phyloP scores from a whole-genome alignment of 179 eudicot species.

The Spinacia oleracea region DNA sequence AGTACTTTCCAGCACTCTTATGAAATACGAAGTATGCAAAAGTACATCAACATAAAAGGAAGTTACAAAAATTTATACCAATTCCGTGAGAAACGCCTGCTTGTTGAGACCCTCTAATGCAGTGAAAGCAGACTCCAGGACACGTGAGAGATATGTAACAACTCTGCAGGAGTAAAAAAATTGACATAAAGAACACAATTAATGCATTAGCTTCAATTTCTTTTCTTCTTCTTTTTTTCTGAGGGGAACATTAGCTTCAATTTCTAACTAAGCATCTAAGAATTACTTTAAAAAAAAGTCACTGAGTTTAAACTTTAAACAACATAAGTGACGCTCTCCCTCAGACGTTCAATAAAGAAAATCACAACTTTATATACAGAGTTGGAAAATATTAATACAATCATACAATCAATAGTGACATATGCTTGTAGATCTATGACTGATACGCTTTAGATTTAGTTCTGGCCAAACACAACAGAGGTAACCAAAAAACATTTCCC shows the following conservation, averaged over 20 bases:
- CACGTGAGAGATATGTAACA: slow-evolving; percentile 93
- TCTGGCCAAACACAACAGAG: slow-evolving; percentile 10
- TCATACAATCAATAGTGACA: background rate
- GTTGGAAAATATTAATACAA: background rate
- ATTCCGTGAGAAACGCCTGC: slow-evolving; percentile 93
- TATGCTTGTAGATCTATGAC: background rate
- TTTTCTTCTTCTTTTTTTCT: too few species aligned
- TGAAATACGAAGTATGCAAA: background rate
- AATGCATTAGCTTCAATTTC: slow-evolving; percentile 1
- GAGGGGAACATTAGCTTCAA: slow-evolving; percentile 4
- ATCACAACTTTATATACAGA: background rate
- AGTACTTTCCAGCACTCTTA: slow-evolving; percentile 3
- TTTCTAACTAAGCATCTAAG: background rate
- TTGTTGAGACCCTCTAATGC: slow-evolving; percentile 96
- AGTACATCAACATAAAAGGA: slow-evolving; percentile 1
- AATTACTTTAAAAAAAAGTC: background rate
- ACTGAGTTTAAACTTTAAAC: background rate
- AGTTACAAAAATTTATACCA: slow-evolving; percentile 48
- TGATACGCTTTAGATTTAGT: slow-evolving; percentile 4
- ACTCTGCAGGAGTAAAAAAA: slow-evolving; percentile 50
- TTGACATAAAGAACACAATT: background rate
- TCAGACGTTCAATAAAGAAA: background rate
- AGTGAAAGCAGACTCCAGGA: slow-evolving; percentile 94
- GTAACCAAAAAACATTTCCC: background rate
- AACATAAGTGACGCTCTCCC: background rate